Evolutionary conservation across 768 basidiomycete genomes (phyloP), one percentile per base, ranked within the genome.

Genomic region (Tulasnella sp.): DNA sequence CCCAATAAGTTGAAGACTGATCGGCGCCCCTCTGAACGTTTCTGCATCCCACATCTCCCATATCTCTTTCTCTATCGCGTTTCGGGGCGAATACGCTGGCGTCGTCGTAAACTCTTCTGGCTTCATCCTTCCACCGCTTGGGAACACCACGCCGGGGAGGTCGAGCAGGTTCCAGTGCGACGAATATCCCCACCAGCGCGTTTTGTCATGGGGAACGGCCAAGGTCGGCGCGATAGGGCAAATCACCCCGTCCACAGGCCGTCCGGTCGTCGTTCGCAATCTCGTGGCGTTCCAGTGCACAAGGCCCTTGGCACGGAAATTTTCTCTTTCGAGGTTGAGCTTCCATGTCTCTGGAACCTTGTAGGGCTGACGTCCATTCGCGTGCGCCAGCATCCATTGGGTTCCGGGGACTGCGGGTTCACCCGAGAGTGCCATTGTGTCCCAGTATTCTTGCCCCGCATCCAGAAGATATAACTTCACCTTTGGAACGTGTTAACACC

Each of bases 101-200:
- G 23, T 50, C 32, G 59, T 43, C 23, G 37, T 65, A 34, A 62
- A 55, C 58, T 64, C 56, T 49, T 32, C 6, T 51, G 62, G 31
- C 39, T 35, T 48, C 48, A 65, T 62, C 17, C 55, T 46, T 11
- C 55, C 55, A 3, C 55, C 74, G 35, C 71, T 72, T 25, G 77
- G 77, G 65, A 78, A 75, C 3, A 71, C 74, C 17, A 70, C 72
- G 17, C 70, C 71, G 8, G 77, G 71, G 52, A 73, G 74, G 64
- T 79, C 77, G 60, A 73, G 61, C 52, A 79, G 61, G 62, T 79
- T 79, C 75, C 77, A 77, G 61, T 78, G 73, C 2, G 74, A 73
- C 5, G 72, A 73, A 62, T 77, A 77, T 6, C 70, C 69, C 74
- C 75, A 75, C 71, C 73, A 77, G n/a, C 70, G 67, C 11, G 72